Base-by-base conservation (phyloP, 2,329 filamentous ascomycete genomes). In the Fusarium solani-melongenae region DNA sequence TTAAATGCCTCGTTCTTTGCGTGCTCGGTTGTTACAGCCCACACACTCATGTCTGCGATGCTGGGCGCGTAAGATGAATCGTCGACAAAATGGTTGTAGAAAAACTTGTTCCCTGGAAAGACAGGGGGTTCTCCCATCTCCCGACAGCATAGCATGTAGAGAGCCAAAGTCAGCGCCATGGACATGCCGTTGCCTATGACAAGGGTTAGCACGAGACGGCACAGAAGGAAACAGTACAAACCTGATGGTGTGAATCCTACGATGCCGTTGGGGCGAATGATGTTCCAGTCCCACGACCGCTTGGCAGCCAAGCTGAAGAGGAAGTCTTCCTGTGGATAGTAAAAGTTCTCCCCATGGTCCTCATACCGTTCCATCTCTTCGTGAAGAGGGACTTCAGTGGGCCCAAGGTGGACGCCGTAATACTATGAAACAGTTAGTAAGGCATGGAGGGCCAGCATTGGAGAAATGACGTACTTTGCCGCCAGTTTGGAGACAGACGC, bases 321-420 rank as follows among this genome's bases (percentile, higher is more conserved):
- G 6, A 72, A 73, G 9, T 73, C 71, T 36, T 73, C 71, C 22
- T 73, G 71, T 0, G 58, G 64, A 11, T 73, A 70, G 33, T 73
- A 73, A 12, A 73, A 73, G 64, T 73, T 73, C 22, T 73, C 71
- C 3, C 70, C 71, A 4, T 65, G 39, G n/a, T 72, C 71, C 15
- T 73, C 61, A 24, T 73, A 73, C 1, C 71, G 61, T 17, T 24
- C 51, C 70, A 73, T 73, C 4, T 57, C 70, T 31, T 73, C 71
- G 5, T 72, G 58, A 6, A 73, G 63, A 9, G 71, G 71, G 7
- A 73, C 69, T 33, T 73, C 71, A 2, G 59, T 62, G 11, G 71
- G 71, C 0, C 71, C 71, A 34, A 73, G 71, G 7, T 73, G 71
- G 5, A 68, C 49, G 1, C 71, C 71, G 17, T 73, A 73, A n/a